phyloP scores from a whole-genome alignment of 1,284 basidiomycete species.

The Anthracocystis panici-leucophaei region DNA sequence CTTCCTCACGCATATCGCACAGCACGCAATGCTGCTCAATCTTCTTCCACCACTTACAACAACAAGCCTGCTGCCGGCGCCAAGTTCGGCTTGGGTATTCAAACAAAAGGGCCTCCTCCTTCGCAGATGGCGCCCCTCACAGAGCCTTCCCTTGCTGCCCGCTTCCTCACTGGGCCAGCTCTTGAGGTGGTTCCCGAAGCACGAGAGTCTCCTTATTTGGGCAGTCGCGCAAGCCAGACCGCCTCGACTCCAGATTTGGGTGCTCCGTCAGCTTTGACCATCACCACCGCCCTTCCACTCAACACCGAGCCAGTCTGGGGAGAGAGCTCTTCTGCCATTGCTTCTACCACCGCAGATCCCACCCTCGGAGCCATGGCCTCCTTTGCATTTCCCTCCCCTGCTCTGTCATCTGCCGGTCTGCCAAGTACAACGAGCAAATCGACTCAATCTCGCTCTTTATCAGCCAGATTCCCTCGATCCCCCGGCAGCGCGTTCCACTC shows the following conservation, averaged over 20 bases:
- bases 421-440: not conserved
- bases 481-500: slow-evolving; percentile 31
- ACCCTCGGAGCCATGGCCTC: slow-evolving; percentile 22
- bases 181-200: slow-evolving; percentile 35
- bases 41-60: not conserved
- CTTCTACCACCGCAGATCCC: slow-evolving; percentile 4
- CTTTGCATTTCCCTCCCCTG: slow-evolving; percentile 33
- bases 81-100: slow-evolving; percentile 35
- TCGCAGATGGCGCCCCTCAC: slow-evolving; percentile 6
- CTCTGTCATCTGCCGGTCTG: slow-evolving; percentile 11
- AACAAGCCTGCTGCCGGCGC: slow-evolving; percentile 2
- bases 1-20: slow-evolving; percentile 3
- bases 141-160: slow-evolving; percentile 7
- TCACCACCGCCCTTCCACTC: slow-evolving; percentile 26
- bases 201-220: slow-evolving; percentile 36
- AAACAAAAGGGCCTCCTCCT: slow-evolving; percentile 13
- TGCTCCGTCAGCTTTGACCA: slow-evolving; percentile 17
- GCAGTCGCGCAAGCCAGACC: slow-evolving; percentile 24
- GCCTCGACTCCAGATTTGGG: slow-evolving; percentile 20
- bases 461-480: slow-evolving; percentile 15
- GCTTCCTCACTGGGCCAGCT: slow-evolving; percentile 23
- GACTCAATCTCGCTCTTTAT: slow-evolving; percentile 8
- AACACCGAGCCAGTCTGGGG: slow-evolving; percentile 45
- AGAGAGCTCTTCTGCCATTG: slow-evolving; percentile 20
- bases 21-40: not conserved